Base-by-base conservation (phyloP, 805 yeast genomes). In the Kuraishia cidri region DNA sequence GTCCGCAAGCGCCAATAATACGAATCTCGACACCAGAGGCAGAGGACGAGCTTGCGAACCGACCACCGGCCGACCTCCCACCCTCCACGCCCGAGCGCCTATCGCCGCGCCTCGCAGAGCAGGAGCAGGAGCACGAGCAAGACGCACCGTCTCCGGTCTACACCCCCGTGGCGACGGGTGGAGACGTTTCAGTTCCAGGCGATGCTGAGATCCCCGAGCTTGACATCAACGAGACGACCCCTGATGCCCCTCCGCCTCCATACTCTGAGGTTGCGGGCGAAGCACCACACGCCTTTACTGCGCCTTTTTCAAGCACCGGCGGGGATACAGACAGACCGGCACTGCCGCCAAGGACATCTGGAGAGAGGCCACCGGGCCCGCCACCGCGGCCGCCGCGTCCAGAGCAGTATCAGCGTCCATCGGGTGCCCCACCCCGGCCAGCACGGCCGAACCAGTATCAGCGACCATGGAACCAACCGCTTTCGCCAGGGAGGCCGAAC, bases 161-260 rank as follows among this genome's bases (percentile, higher is more conserved):
- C 29, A 46, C 58, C 1, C 41, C 40, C 4, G 16, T 35, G 30
- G 47, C 56, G 0, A 37, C 45, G 4, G 46, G 48, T 1, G 48
- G 48, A 1, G 58, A 50, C 30, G 34, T 45, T 23, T 20, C 23
- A 10, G 23, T 20, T 20, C 18, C 10, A 25, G 27, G 14, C n/a
- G 26, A 30, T n/a, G 22, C 20, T 21, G 13, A n/a, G 12, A 22
- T 27, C 5, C 30, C 30, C 19, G 31, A 12, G 14, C 37, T 17
- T 3, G 21, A 10, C 29, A 12, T 23, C 11, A 20, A 20, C 23
- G 23, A 20, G 10, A 10, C 10, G 10, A 10, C 23, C 9, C 10
- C 23, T 0, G 39, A 35, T 15, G 58, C 49, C 26, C 56, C 53
- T 4, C 66, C 66, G 3, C 67, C 67, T 2, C 52, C 50, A 5